Base-by-base conservation (phyloP, 1,284 basidiomycete genomes). In the Puccinia horiana region DNA sequence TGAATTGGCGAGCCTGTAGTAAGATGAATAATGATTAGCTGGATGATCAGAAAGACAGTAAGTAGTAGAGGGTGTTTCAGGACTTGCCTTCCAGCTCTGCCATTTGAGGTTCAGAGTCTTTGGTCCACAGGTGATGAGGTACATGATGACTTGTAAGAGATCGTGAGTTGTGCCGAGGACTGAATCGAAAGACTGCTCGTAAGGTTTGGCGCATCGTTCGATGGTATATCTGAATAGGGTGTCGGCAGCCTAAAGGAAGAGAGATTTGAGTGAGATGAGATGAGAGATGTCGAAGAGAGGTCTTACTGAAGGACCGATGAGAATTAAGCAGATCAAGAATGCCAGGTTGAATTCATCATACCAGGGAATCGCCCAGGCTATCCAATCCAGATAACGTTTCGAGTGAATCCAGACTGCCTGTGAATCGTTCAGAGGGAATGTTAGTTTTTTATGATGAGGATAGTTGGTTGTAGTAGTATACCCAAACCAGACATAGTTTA, bases 311-410 rank as follows among this genome's bases (percentile, higher is more conserved):
- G 77, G 77, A 18, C 77, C 77, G 47, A 70, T 52, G 32, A 81
- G n/a, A 23, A 81, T 81, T 52, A 81, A 47, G 54, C 67, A 73
- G 40, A 81, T 61, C 58, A 81, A 74, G 20, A 63, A 72, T n/a
- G 29, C 40, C 14, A 81, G 29, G 61, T 81, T 69, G 70, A 81
- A 44, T 65, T 81, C 79, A 81, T 81, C 70, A 26, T 81, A 81
- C 56, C 72, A 81, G 29, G 79, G 79, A 18, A 81, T 81, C 2
- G 58, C 79, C 79, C 79, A 81, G 18, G 79, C 49, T 72, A 81
- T 61, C 69, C 70, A 81, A 40, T 81, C 79, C 18, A 81, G 37
- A 42, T 74, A 73, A 26, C 69, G 40, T 61, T 81, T 72, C 0
- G 70, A 37, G 49, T 72, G 56, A 37, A 70, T 61, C 79, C 79